phyloP scores from a whole-genome alignment of 2,329 filamentous ascomycete species.

The Curvularia hawaiiensis region DNA sequence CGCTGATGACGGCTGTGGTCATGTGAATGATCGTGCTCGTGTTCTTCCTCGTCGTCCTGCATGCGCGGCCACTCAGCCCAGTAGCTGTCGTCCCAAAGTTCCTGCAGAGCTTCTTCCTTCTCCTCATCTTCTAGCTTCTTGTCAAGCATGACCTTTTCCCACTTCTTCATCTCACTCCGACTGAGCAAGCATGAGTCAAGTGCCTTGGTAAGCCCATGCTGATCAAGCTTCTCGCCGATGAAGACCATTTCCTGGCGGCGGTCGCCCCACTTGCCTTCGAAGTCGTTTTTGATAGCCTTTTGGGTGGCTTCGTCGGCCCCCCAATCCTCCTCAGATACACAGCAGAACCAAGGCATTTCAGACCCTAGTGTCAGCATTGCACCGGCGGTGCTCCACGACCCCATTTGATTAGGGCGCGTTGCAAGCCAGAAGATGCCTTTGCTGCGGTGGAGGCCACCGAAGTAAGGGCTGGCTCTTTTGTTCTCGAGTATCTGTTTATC shows the following conservation, averaged over 20 bases:
- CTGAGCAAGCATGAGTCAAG: slow-evolving; percentile 67
- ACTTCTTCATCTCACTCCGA: slow-evolving; percentile 59
- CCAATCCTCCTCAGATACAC: slow-evolving; percentile 59
- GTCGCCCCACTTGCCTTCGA: slow-evolving; percentile 66
- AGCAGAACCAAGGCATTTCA: slow-evolving; percentile 64
- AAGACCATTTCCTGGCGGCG: slow-evolving; percentile 74
- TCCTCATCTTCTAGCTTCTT: slow-evolving; percentile 37
- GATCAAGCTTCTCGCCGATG: slow-evolving; percentile 69
- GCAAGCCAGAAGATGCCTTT: slow-evolving; percentile 68
- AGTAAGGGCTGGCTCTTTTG: slow-evolving; percentile 60
- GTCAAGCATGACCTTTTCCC: slow-evolving; percentile 48
- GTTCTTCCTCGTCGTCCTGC: slow-evolving; percentile 34
- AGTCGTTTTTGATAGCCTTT: slow-evolving; percentile 57
- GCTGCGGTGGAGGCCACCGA: slow-evolving; percentile 64
- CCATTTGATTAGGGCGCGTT: slow-evolving; percentile 60
- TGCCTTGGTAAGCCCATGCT: slow-evolving; percentile 55
- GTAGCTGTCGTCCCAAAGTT: slow-evolving; percentile 64
- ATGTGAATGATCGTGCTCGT: slow-evolving; percentile 25
- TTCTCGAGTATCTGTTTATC: slow-evolving; percentile 56
- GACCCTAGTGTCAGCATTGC: slow-evolving; percentile 67
- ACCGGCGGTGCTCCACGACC: slow-evolving; percentile 68
- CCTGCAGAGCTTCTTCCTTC: slow-evolving; percentile 55
- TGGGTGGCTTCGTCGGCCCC: slow-evolving; percentile 56
- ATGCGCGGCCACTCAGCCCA: slow-evolving; percentile 57
- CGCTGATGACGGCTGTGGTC: slow-evolving; percentile 11